Base-by-base conservation (phyloP, 2,329 filamentous ascomycete species). In the Juglanconis sp. region DNA sequence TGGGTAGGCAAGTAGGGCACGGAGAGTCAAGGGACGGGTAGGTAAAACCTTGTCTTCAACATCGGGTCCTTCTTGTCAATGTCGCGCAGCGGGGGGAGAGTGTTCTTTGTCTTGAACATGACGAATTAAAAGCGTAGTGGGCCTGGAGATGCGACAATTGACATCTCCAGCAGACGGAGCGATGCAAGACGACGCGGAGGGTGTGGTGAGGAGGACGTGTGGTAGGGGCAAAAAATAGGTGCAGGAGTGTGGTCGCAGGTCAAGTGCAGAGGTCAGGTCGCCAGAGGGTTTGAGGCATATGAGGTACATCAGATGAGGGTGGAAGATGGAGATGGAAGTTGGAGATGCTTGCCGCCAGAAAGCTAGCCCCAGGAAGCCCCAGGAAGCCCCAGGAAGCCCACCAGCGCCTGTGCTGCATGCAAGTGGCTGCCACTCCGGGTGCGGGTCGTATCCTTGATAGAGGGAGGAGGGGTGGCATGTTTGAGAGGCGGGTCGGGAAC, bases 41-140 rank as follows among this genome's bases (percentile, higher is more conserved):
- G 56, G 57, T 53, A 64, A 59, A 63, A 70, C 68, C 68, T 70
- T 69, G 66, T 64, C 63, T 69, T 69, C 53, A 67, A 60, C 57
- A 64, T 66, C 42, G 58, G 57, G 54, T 67, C 65, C 59, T 65
- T 67, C 57, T 65, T 65, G 53, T 69, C 67, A 50, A 63, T 62
- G 56, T 70, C 68, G 59, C 68, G 68, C 57, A 69, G 65, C 57
- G 67, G 67, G 53, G 68, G 68, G 11, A 70, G 57, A 3, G 64
- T 56, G 51, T 65, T 63, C 55, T 69, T 68, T 48, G 69, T 60
- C 52, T 69, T 68, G 63, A 69, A 65, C 68, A 70, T 69, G 54
- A 59, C 51, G 48, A 17, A 51, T 15, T 17, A 5, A 51, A 35
- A 8, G 32, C 36, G 6, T 38, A 6, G 36, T 7, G 36, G 36